Conservation (phyloP, 768 basidiomycete species). For the Suillus discolor region DNA sequence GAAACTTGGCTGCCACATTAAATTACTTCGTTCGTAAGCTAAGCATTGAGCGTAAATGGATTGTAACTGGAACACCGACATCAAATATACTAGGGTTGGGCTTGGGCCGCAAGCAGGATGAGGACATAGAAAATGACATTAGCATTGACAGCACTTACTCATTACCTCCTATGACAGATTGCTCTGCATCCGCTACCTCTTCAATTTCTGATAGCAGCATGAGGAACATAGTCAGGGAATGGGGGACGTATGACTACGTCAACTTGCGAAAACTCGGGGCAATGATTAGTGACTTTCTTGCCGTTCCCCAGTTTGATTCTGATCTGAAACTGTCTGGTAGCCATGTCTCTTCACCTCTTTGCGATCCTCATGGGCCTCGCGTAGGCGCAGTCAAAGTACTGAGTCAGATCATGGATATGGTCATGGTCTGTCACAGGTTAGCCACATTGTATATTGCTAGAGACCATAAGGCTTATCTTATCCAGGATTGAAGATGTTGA, state of each 20-base stretch:
- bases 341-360: slow-evolving; percentile 58
- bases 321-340: slow-evolving; percentile 47
- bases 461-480: background rate
- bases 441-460: slow-evolving; percentile 17
- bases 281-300: slow-evolving; percentile 78
- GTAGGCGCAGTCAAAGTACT: slow-evolving; percentile 67
- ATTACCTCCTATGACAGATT: background rate
- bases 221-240: slow-evolving; percentile 36
- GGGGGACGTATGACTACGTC: slow-evolving; percentile 66
- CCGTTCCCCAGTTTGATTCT: slow-evolving; percentile 63
- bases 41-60: slow-evolving; percentile 85
- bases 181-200: background rate
- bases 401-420: slow-evolving; percentile 68
- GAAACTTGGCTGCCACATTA: slow-evolving; percentile 50
- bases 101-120: slow-evolving; percentile 44
- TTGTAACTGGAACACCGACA: slow-evolving; percentile 90
- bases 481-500: slow-evolving; percentile 76
- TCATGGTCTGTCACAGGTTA: slow-evolving; percentile 81
- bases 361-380: slow-evolving; percentile 54
- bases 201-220: slow-evolving; percentile 8
- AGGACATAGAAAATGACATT: slow-evolving; percentile 14
- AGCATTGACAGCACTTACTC: background rate
- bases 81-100: slow-evolving; percentile 79
- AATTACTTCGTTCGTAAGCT: slow-evolving; percentile 59
- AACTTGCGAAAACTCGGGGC: slow-evolving; percentile 74